phyloP scores from a whole-genome alignment of 768 basidiomycete genomes.

The Mycena maculata region DNA sequence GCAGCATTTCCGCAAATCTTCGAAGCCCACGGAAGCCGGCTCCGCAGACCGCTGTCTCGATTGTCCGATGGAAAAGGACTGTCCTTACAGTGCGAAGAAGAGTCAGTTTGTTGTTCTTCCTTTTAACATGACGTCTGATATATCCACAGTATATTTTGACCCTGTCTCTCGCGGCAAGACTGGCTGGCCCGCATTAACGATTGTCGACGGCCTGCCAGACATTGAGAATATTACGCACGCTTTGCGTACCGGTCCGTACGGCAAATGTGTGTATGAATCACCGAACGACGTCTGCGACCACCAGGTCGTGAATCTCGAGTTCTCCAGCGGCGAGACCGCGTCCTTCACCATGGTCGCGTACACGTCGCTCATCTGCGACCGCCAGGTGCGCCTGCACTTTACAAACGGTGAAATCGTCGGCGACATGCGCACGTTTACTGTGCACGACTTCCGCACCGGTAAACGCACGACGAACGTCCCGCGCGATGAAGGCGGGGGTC shows the following conservation, averaged over 20 bases:
- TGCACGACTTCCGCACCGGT: slow-evolving; percentile 78
- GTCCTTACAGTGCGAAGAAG: slow-evolving; percentile 90
- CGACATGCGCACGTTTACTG: slow-evolving; percentile 80
- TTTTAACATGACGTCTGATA: slow-evolving; percentile 13
- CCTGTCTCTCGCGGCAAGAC: slow-evolving; percentile 66
- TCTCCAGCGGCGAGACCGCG: slow-evolving; percentile 81
- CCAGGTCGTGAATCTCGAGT: slow-evolving; percentile 92
- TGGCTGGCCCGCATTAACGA: slow-evolving; percentile 73
- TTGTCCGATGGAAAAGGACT: slow-evolving; percentile 77
- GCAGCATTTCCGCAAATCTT: slow-evolving; percentile 79
- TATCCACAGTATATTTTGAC: slow-evolving; percentile 80
- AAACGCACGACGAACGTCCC: slow-evolving; percentile 60
- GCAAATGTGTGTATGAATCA: slow-evolving; percentile 86
- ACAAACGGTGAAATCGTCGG: slow-evolving; percentile 91
- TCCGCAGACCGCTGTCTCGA: slow-evolving; percentile 79
- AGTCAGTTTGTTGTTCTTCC: slow-evolving; percentile 54
- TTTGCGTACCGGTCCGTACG: slow-evolving; percentile 78
- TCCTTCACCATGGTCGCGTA: slow-evolving; percentile 93
- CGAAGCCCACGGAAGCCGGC: slow-evolving; percentile 78
- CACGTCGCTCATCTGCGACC: slow-evolving; percentile 81
- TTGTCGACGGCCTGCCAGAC: slow-evolving; percentile 87
- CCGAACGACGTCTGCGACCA: slow-evolving; percentile 91
- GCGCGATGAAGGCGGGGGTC: slow-evolving; percentile 70
- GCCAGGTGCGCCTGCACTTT: slow-evolving; percentile 89
- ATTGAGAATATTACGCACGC: slow-evolving; percentile 87